Base-by-base conservation (phyloP, 1,284 basidiomycete species). In the Tilletiopsis washingtonensis region DNA sequence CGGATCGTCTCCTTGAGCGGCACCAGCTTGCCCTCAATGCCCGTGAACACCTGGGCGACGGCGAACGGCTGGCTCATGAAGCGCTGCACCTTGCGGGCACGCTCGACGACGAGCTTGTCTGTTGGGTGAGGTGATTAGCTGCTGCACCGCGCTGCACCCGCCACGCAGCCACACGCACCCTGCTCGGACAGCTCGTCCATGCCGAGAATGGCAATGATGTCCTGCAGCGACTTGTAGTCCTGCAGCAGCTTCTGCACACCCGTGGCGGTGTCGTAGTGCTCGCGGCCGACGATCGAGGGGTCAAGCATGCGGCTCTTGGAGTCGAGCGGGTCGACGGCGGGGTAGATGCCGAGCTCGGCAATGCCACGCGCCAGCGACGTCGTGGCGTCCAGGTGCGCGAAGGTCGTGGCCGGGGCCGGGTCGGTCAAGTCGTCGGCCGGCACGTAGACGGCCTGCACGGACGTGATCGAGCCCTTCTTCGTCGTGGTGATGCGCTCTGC, bases 11-110 rank as follows among this genome's bases (percentile, higher is more conserved):
- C 72, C 65, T 71, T 71, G 44, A 74, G 59, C 19, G 90, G 79
- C 43, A 97, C 91, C 57, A 97, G 87, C 76, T 86, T 86, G 69
- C 91, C 93, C 81, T 94, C 89, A 74, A 89, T 91, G 82, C 93
- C 93, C 74, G 93, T 97, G 84, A 97, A 97, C 77, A 94, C 88
- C 59, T 96, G 89, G 54, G 93, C 93, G 76, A 98, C 93, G 74
- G 89, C 86, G 88, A 97, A 98, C 59, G 93, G 91, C 80, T 98
- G 91, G 66, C 90, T 94, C 91, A 96, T 94, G 87, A 94, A 94
- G 82, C 76, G 64, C 74, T 78, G 79, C 65, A 80, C 77, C 77
- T 80, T 80, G 69, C 79, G 78, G 52, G 79, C 79, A 66, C 80
- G 79, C 76, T 81, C 79, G 76, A 94, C 93, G 67, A 90, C 93